Conservation (phyloP, 441 rosid species). For the Syzygium malaccense region DNA sequence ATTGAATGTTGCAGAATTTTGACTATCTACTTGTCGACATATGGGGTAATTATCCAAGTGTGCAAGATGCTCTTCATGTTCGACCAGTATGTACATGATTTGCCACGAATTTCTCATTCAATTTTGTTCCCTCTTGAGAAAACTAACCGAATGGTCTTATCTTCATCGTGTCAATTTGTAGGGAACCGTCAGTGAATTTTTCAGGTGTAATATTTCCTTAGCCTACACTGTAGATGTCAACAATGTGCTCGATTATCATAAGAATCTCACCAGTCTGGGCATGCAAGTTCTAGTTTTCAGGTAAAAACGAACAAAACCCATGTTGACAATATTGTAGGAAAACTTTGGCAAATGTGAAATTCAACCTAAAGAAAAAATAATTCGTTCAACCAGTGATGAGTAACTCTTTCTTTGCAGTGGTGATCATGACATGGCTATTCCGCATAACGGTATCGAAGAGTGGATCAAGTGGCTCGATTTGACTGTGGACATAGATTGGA, state of each 20-base stretch:
- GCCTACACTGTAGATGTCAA: slow-evolving; percentile 1
- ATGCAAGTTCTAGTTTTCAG: slow-evolving; percentile 19
- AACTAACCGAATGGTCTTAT: not conserved
- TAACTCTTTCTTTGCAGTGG: not conserved
- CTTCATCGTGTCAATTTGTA: not conserved
- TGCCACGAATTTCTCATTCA: not conserved
- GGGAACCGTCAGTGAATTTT: slow-evolving; percentile 21
- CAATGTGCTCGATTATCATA: slow-evolving; percentile 16
- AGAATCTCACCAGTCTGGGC: slow-evolving; percentile 17
- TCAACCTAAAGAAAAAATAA: not conserved
- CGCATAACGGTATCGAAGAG: not conserved
- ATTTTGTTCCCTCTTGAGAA: not conserved
- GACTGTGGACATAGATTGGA: not conserved
- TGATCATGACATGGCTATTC: not conserved
- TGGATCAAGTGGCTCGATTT: not conserved
- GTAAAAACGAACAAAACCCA: not conserved
- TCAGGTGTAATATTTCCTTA: slow-evolving; percentile 18
- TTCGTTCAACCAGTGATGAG: not conserved
- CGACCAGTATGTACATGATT: slow-evolving; percentile 4
- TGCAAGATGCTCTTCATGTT: slow-evolving; percentile 24
- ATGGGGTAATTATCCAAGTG: slow-evolving; percentile 22
- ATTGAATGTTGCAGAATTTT: slow-evolving; percentile 3
- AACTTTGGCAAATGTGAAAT: not conserved
- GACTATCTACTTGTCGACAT: slow-evolving; percentile 7
- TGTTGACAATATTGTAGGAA: not conserved